Conservation (phyloP, 1,284 basidiomycete genomes). For the Vanrija sp. region DNA sequence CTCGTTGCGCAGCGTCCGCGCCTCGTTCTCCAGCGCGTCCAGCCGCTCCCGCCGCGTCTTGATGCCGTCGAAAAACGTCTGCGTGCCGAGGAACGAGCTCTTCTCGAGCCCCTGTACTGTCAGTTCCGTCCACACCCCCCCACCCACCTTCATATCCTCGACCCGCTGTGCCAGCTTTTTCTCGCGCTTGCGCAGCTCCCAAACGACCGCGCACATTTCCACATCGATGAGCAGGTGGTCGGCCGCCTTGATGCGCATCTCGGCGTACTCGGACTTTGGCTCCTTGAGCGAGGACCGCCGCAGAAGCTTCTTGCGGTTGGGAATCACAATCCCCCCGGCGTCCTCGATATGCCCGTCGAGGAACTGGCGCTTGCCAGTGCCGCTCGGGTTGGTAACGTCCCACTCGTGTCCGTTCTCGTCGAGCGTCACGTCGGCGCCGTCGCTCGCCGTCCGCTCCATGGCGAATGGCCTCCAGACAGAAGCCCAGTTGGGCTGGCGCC, state of each 20-base stretch:
- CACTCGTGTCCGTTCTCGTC: slow-evolving; percentile 36
- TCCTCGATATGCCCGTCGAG: not conserved
- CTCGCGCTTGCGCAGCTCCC: slow-evolving; percentile 30
- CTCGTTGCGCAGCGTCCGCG: slow-evolving; percentile 9
- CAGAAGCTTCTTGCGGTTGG: no score
- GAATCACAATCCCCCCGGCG: not conserved
- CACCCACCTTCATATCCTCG: slow-evolving; percentile 33
- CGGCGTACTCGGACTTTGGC: slow-evolving; percentile 9
- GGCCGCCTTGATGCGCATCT: not conserved
- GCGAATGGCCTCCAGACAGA: slow-evolving; percentile 4
- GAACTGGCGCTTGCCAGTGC: slow-evolving; percentile 24
- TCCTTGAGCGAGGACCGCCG: slow-evolving; percentile 20
- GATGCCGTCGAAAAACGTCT: slow-evolving; percentile 22
- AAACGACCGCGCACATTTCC: slow-evolving; percentile 34
- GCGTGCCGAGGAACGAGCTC: slow-evolving; percentile 24
- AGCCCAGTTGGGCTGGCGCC: no score
- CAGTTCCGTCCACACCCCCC: not conserved
- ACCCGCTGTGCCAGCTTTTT: slow-evolving; percentile 25
- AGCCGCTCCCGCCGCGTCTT: slow-evolving; percentile 8
- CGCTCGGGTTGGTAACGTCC: slow-evolving; percentile 35
- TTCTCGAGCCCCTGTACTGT: slow-evolving; percentile 21
- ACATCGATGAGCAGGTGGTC: slow-evolving; percentile 37
- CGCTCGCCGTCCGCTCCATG: slow-evolving; percentile 34
- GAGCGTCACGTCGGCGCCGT: slow-evolving; percentile 37
- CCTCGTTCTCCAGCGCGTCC: slow-evolving; percentile 16